These are phyloP conservation scores for Takashimella tepidaria DNA, from an alignment of 1,284 basidiomycete species.

Conservation along the genomic window DNA sequence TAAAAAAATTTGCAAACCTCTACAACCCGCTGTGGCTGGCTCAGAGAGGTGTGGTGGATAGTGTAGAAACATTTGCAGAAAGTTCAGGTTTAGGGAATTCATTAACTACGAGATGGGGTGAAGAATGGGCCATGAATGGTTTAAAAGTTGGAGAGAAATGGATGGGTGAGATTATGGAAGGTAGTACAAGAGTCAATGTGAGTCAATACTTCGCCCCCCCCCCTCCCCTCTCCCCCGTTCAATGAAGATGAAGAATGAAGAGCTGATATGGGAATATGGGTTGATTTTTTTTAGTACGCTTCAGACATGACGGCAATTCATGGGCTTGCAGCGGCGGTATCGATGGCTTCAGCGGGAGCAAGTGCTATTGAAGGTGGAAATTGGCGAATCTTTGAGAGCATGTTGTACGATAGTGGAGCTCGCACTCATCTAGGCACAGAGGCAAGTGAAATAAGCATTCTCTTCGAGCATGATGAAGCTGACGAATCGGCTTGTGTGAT, in stretches of 20 bases:
- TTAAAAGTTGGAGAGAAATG: conserved; percentile 58
- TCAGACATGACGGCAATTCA: conserved; percentile 72
- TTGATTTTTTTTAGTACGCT: conserved; percentile 31
- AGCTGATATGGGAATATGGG: neutral
- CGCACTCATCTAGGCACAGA: conserved; percentile 63
- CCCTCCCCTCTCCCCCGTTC: no score
- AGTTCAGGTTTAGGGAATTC: conserved; percentile 37
- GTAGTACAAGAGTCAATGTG: conserved; percentile 79
- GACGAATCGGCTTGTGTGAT: no score
- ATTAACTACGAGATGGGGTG: conserved; percentile 55
- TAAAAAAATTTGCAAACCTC: conserved; percentile 30
- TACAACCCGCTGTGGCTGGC: conserved; percentile 35
- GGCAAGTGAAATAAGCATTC: conserved; percentile 52
- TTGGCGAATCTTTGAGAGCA: conserved; percentile 75
- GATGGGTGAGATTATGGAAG: conserved; percentile 73
- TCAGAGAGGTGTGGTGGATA: conserved; percentile 23
- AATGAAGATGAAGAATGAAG: neutral
- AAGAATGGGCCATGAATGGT: conserved; percentile 58
- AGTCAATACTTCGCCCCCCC: conserved; percentile 18
- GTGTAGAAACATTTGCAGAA: conserved; percentile 36
- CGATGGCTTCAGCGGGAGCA: conserved; percentile 69
- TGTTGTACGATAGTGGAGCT: conserved; percentile 66
- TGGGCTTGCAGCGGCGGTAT: conserved; percentile 67
- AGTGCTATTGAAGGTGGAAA: conserved; percentile 72
- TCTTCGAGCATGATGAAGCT: no score